Evolutionary conservation across 1,139 yeast species (phyloP), one percentile per base, ranked within the genome.

Genomic region (Sugiyamaella sp.): DNA sequence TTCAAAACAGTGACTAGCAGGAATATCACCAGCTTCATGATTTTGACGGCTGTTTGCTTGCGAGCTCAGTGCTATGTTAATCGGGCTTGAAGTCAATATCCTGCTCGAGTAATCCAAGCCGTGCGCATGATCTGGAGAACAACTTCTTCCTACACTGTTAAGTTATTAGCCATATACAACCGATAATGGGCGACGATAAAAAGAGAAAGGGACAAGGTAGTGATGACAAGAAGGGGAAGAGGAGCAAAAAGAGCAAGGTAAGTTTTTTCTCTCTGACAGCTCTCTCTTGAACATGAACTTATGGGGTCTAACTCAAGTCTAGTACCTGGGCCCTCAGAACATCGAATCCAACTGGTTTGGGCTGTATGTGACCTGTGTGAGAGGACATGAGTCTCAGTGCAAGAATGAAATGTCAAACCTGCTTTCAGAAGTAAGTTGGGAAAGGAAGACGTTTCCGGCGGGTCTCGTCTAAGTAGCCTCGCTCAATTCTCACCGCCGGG

Each of bases 301-400:
- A 37, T 45, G 22, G 37, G 14, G 6, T 48, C 45, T 29, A 51
- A 43, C 24, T 16, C 17, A 24, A 17, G n/a, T n/a, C 12, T 14
- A 54, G 54, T 61, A 60, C 38, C 51, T 49, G n/a, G 51, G 54
- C 25, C 51, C 52, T n/a, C 63, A 59, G 46, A 63, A 61, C 38
- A 60, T 73, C 20, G 97, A 89, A 64, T 96, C 97, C 0, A 84
- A 84, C 49, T 86, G 95, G 58, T 74, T 85, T 44, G 97, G 98
- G 1, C 75, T 89, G 1, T 93, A 85, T 71, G 96, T 90, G 20
- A 88, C 97, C 0, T 89, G 97, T 69, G 79, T 81, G 49, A 77
- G 96, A 63, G 86, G 88, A 43, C 82, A 85, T 60, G 97, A 91
- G 70, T 77, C 79, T 55, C 82, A 80, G 54, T 87, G 96, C 62